Percentiles rank a stretch among this genome's conserved stretches.
Evolutionary conservation across 2,329 filamentous ascomycete genomes (phyloP).

Genomic region (Chrysoporthe puriensis): DNA sequence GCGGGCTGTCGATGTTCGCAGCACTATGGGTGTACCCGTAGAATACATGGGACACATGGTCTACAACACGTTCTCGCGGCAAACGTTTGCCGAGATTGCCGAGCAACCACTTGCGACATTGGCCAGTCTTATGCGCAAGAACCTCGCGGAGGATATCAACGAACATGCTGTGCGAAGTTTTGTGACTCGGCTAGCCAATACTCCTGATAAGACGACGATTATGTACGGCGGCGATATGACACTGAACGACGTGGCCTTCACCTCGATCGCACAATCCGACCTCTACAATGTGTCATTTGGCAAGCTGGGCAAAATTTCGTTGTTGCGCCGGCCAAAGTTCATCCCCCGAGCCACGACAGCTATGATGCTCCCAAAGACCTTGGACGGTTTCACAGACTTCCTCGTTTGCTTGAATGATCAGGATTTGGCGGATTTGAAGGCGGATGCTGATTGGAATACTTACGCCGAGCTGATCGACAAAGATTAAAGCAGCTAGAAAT

Average conservation of each 20-base stretch:
- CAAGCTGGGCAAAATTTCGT: not conserved
- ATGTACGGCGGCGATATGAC: not conserved
- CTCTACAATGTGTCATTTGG: constrained; percentile 3
- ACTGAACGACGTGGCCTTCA: not conserved
- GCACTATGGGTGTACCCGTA: constrained; percentile 32
- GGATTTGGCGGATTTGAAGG: constrained; percentile 1
- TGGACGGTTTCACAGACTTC: not conserved
- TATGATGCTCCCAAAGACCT: not conserved
- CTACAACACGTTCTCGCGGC: constrained; percentile 30
- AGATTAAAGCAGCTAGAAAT: not conserved
- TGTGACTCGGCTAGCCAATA: not conserved
- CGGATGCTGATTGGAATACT: not conserved
- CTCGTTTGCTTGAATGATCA: constrained; percentile 3
- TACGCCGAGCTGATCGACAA: constrained; percentile 5
- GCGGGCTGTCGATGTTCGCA: constrained; percentile 36
- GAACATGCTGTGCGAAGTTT: constrained; percentile 1
- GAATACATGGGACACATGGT: constrained; percentile 38
- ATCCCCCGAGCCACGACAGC: not conserved
- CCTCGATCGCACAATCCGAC: not conserved
- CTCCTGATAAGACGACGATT: not conserved
- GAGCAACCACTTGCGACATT: not conserved
- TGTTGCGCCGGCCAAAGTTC: not conserved
- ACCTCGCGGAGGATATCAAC: not conserved
- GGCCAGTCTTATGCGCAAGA: not conserved
- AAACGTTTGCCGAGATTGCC: constrained; percentile 31